Percentiles rank a stretch among this genome's conserved stretches.
Conservation (phyloP, 495 filamentous ascomycete species). For the Sordaria brevicollis region DNA sequence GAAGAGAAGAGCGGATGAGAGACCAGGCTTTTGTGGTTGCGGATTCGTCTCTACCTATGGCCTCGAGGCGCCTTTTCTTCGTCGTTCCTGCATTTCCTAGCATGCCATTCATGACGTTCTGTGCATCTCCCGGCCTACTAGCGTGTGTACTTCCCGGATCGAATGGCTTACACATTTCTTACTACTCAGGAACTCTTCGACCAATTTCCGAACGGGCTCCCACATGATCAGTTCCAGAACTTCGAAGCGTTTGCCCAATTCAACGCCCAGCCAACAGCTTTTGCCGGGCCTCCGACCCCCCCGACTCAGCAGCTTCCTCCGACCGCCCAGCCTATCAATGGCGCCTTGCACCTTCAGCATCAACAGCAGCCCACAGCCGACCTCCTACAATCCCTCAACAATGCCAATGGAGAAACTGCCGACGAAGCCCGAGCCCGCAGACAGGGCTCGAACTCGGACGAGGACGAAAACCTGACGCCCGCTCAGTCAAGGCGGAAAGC, state of each 20-base stretch:
- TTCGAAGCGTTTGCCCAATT: slow-evolving; percentile 35
- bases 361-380: slow-evolving; percentile 17
- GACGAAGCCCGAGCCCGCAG: slow-evolving; percentile 29
- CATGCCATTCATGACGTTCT: neutral
- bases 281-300: slow-evolving; percentile 34
- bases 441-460: slow-evolving; percentile 37
- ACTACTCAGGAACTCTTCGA: slow-evolving; percentile 37
- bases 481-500: slow-evolving; percentile 84
- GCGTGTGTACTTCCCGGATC: neutral
- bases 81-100: neutral
- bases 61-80: neutral
- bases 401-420: slow-evolving; percentile 21
- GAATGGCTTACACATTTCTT: slow-evolving; percentile 30
- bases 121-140: neutral
- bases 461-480: slow-evolving; percentile 55
- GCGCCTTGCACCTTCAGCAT: slow-evolving; percentile 12
- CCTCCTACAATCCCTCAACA: slow-evolving; percentile 22
- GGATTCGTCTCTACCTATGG: neutral
- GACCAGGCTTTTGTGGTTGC: neutral
- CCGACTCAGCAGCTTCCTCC: slow-evolving; percentile 20
- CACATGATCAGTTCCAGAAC: slow-evolving; percentile 34
- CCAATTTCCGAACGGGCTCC: slow-evolving; percentile 25
- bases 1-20: neutral
- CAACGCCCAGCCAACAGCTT: slow-evolving; percentile 23
- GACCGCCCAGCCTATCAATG: slow-evolving; percentile 16